phyloP scores from a whole-genome alignment of 2,329 filamentous ascomycete species.

The Fusarium pseudograminearum region DNA sequence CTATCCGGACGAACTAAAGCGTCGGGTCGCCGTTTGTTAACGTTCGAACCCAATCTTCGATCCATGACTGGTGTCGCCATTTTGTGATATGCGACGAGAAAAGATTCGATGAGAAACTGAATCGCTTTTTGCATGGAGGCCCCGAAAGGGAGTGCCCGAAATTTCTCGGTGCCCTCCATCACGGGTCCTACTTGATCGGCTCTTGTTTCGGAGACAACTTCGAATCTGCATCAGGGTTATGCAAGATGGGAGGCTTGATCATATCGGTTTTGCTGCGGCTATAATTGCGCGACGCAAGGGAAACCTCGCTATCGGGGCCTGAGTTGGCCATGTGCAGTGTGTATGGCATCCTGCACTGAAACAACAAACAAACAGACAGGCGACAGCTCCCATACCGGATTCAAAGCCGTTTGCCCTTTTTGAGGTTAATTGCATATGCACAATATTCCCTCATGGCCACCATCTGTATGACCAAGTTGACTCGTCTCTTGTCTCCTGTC shows the following conservation, averaged over 20 bases:
- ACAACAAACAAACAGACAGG: conserved; percentile 7
- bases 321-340: conserved; percentile 19
- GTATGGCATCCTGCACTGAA: conserved; percentile 3
- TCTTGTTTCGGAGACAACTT: conserved; percentile 16
- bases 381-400: neutral
- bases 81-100: conserved; percentile 44
- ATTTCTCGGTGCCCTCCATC: conserved; percentile 33
- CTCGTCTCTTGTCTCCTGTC: conserved; percentile 8
- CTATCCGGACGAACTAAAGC: conserved; percentile 31
- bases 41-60: conserved; percentile 20
- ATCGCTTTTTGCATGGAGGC: conserved; percentile 3
- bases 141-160: conserved; percentile 42
- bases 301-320: conserved; percentile 5
- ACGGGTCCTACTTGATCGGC: conserved; percentile 7
- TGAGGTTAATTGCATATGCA: conserved; percentile 14
- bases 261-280: conserved; percentile 10
- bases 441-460: conserved; percentile 14
- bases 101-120: conserved; percentile 12
- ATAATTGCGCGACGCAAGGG: conserved; percentile 40
- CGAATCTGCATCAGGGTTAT: conserved; percentile 35
- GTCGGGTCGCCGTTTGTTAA: conserved; percentile 11
- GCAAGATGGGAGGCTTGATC: conserved; percentile 36
- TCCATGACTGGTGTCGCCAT: conserved; percentile 19
- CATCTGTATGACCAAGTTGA: neutral
- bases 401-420: conserved; percentile 2